A percentile compares a stretch with the other conserved stretches of the same genome.
phyloP scores from a whole-genome alignment of 306 rosid genomes.

The Malus sieversii region DNA sequence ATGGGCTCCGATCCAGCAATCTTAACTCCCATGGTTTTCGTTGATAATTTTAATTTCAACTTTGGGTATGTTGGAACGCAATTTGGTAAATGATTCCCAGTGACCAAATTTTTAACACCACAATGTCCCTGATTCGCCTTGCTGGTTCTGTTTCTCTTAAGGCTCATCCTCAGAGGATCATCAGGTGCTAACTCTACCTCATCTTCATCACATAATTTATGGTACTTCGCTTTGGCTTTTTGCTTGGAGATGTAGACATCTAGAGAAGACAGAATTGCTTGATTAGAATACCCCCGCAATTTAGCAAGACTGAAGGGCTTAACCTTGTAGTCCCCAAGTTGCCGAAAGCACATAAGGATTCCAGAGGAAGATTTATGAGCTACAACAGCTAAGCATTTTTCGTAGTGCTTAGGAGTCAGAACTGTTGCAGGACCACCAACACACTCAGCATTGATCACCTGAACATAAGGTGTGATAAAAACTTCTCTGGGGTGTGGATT shows the following conservation, averaged over 20 bases:
- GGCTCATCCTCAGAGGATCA: conserved; percentile 29
- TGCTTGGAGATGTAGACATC: conserved; percentile 33
- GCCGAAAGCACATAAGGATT: conserved; percentile 55
- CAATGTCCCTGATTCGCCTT: conserved; percentile 25
- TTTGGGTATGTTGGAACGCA: conserved; percentile 40
- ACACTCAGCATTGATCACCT: conserved; percentile 76
- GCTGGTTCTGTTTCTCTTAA: conserved; percentile 38
- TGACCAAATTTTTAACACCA: conserved; percentile 21
- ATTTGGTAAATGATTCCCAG: conserved; percentile 21
- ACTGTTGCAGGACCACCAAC: conserved; percentile 71
- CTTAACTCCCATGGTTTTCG: conserved; percentile 36
- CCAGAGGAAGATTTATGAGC: conserved; percentile 35
- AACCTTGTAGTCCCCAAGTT: conserved; percentile 52
- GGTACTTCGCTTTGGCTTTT: conserved; percentile 23
- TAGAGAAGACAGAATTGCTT: conserved; percentile 47
- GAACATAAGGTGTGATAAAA: conserved; percentile 75
- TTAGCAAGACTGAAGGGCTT: conserved; percentile 62
- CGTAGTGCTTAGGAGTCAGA: conserved; percentile 71
- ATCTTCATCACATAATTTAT: conserved; percentile 27
- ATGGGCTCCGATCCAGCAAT: conserved; percentile 28
- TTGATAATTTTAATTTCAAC: conserved; percentile 51
- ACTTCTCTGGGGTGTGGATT: conserved; percentile 63
- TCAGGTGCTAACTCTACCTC: conserved; percentile 34
- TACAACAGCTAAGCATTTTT: conserved; percentile 35
- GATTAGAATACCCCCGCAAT: conserved; percentile 62